phyloP scores from a whole-genome alignment of 2,329 filamentous ascomycete genomes.

The Exophiala oligosperma region DNA sequence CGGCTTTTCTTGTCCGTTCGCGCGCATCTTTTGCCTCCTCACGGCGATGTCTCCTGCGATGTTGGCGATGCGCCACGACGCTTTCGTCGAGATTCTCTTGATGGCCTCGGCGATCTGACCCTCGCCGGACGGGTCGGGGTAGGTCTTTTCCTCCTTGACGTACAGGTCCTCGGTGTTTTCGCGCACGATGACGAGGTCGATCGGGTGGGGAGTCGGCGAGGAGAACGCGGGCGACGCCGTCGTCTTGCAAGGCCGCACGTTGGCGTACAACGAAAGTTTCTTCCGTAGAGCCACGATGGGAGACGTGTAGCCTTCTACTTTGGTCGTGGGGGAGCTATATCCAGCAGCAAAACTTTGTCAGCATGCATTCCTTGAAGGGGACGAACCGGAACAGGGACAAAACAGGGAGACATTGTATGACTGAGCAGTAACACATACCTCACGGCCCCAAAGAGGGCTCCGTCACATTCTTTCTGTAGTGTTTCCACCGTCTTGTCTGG shows the following conservation, averaged over 20 bases:
- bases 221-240: slow-evolving; percentile 52
- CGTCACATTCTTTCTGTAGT: slow-evolving; percentile 90
- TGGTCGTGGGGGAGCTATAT: slow-evolving; percentile 75
- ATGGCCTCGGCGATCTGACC: slow-evolving; percentile 94
- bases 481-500: slow-evolving; percentile 87
- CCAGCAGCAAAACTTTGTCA: no score
- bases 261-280: slow-evolving; percentile 91
- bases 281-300: slow-evolving; percentile 97
- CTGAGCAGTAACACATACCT: slow-evolving; percentile 46
- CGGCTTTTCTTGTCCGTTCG: slow-evolving; percentile 45
- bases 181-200: slow-evolving; percentile 96
- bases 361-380: no score
- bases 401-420: not conserved
- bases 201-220: slow-evolving; percentile 56
- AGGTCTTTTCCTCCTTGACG: slow-evolving; percentile 93
- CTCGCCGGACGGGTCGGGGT: slow-evolving; percentile 61
- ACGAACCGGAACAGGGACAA: no score
- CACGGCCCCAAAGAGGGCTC: slow-evolving; percentile 93
- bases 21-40: slow-evolving; percentile 77
- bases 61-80: slow-evolving; percentile 79
- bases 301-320: slow-evolving; percentile 92
- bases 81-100: slow-evolving; percentile 90
- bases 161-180: slow-evolving; percentile 99
- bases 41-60: slow-evolving; percentile 96
- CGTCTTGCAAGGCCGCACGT: slow-evolving; percentile 93